Conservation (phyloP, 257 asterid genomes). For the Solanum rostratum region DNA sequence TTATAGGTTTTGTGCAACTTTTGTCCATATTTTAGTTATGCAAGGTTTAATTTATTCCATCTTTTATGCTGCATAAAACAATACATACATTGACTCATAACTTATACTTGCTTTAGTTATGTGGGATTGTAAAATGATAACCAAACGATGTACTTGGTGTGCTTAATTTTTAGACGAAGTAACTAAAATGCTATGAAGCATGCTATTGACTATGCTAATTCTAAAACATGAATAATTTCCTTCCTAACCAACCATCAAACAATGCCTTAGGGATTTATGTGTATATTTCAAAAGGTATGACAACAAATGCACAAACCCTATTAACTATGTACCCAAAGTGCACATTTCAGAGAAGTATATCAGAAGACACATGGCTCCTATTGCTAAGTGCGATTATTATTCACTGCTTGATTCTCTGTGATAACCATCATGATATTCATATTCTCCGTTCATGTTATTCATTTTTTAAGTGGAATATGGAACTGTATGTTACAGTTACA, state of each 20-base stretch:
- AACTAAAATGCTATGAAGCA: not conserved
- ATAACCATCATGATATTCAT: not conserved
- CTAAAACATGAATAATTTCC: too few species aligned
- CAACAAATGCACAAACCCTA: not conserved
- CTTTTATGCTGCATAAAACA: not conserved
- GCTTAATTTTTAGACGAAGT: not conserved
- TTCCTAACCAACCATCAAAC: not conserved
- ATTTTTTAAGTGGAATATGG: not conserved
- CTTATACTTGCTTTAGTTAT: not conserved
- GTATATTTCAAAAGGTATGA: not conserved
- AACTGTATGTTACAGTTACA: not conserved
- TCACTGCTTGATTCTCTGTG: not conserved
- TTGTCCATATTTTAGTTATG: not conserved
- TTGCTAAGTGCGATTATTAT: not conserved
- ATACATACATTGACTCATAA: too few species aligned
- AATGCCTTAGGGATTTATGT: not conserved
- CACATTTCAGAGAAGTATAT: not conserved
- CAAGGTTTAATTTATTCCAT: too few species aligned
- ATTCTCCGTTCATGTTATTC: not conserved
- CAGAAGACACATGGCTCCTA: not conserved
- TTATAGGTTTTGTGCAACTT: not conserved
- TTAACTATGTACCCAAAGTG: not conserved
- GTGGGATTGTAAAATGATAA: not conserved
- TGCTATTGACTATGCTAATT: too few species aligned
- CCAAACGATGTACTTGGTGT: not conserved